phyloP scores from a whole-genome alignment of 805 yeast genomes.

The Saccharomycopsis sp. region DNA sequence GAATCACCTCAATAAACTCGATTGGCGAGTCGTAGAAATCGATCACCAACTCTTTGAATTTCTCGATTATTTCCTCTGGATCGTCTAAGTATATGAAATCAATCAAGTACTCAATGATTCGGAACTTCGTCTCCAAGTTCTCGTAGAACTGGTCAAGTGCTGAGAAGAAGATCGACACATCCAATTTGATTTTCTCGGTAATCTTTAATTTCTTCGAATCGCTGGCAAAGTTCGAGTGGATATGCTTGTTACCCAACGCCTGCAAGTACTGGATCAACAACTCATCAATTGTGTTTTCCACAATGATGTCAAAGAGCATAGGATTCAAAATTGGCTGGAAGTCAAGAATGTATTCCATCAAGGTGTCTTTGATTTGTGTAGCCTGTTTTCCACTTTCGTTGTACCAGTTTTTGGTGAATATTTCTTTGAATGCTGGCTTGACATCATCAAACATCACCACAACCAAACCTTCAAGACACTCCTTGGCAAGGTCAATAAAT shows the following conservation, averaged over 20 bases:
- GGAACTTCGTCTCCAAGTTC: conserved; percentile 41
- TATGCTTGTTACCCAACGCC: conserved; percentile 37
- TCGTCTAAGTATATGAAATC: conserved; percentile 45
- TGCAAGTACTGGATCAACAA: conserved; percentile 43
- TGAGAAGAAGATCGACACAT: conserved; percentile 50
- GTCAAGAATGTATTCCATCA: conserved; percentile 69
- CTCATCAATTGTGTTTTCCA: conserved; percentile 49
- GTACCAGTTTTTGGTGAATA: conserved; percentile 71
- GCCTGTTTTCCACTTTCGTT: conserved; percentile 48
- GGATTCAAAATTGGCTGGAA: conserved; percentile 46
- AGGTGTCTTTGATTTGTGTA: conserved; percentile 60
- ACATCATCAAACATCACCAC: conserved; percentile 69
- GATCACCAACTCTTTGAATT: conserved; percentile 56
- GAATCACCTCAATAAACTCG: conserved; percentile 58
- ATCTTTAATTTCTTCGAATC: conserved; percentile 34
- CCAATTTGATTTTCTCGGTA: conserved; percentile 50
- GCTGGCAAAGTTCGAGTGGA: conserved; percentile 35
- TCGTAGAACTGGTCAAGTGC: conserved; percentile 42
- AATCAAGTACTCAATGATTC: conserved; percentile 54
- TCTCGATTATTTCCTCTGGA: conserved; percentile 41
- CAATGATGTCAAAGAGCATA: conserved; percentile 46
- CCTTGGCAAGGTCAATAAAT: conserved; percentile 66
- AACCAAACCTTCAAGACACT: conserved; percentile 48
- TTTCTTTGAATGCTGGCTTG: conserved; percentile 48
- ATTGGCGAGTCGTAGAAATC: conserved; percentile 75